phyloP scores from a whole-genome alignment of 2,329 filamentous ascomycete species.

The Aspergillus neoniger region DNA sequence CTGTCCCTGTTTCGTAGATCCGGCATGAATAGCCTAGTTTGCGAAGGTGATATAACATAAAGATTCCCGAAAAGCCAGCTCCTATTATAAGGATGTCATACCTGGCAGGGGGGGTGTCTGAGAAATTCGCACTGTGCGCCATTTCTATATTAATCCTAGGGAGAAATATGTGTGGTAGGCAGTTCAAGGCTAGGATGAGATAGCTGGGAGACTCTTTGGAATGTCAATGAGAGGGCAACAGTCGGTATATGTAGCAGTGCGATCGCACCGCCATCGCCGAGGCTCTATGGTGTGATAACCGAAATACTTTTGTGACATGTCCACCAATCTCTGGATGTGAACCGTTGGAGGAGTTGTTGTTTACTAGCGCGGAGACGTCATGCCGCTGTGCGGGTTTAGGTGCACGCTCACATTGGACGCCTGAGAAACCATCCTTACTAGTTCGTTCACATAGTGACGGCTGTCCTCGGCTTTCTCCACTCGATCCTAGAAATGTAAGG shows the following conservation, averaged over 20 bases:
- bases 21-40: slow-evolving; percentile 8
- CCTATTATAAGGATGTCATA: slow-evolving; percentile 14
- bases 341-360: too few relatives aligned
- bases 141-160: background rate
- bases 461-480: too few relatives aligned
- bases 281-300: background rate
- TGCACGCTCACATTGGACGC: too few relatives aligned
- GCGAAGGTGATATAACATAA: slow-evolving; percentile 12
- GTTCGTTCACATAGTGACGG: too few relatives aligned
- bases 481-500: too few relatives aligned
- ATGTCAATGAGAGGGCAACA: background rate
- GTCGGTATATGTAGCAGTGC: background rate
- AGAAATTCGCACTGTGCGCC: background rate
- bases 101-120: background rate
- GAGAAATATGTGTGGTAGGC: background rate
- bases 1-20: slow-evolving; percentile 8
- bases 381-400: too few relatives aligned
- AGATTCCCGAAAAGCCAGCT: slow-evolving; percentile 15
- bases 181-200: background rate
- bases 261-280: background rate
- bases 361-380: too few relatives aligned
- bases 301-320: too few relatives aligned
- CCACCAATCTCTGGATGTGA: too few relatives aligned
- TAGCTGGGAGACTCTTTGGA: background rate
- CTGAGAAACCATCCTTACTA: too few relatives aligned